phyloP scores from a whole-genome alignment of 805 yeast genomes.

The Suhomyces prunicola region DNA sequence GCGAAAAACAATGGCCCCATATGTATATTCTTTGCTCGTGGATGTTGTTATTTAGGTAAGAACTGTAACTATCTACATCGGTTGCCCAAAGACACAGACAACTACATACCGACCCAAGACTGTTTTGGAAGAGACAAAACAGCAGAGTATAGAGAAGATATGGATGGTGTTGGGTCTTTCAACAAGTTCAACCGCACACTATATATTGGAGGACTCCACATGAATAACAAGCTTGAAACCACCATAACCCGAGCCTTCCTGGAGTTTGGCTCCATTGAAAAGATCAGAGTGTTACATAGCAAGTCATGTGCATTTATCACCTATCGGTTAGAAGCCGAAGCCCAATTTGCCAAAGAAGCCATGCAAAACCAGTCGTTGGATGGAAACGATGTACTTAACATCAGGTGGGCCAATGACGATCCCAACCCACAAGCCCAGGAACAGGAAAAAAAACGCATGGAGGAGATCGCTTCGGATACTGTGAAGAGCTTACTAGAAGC shows the following conservation, averaged over 20 bases:
- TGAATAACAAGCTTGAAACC: constrained; percentile 38
- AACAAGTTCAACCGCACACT: constrained; percentile 66
- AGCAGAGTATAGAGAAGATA: constrained; percentile 80
- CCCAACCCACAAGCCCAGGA: constrained; percentile 67
- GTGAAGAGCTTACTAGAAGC: constrained; percentile 43
- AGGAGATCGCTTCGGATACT: constrained; percentile 52
- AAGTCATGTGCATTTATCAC: constrained; percentile 80
- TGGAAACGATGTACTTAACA: constrained; percentile 56
- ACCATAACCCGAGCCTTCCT: constrained; percentile 46
- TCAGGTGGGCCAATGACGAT: constrained; percentile 89
- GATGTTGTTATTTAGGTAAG: constrained; percentile 77
- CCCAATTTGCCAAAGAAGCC: constrained; percentile 95
- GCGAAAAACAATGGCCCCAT: constrained; percentile 58
- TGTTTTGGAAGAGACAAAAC: constrained; percentile 92
- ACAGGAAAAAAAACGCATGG: constrained; percentile 47
- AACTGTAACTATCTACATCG: constrained; percentile 78
- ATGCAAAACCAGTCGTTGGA: constrained; percentile 77
- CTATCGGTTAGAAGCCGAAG: constrained; percentile 62
- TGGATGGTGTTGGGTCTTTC: constrained; percentile 91
- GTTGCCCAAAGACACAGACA: constrained; percentile 61
- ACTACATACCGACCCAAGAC: constrained; percentile 62
- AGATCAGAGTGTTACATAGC: constrained; percentile 55
- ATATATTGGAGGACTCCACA: constrained; percentile 62
- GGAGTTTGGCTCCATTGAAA: constrained; percentile 74
- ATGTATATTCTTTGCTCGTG: constrained; percentile 86